Percentiles rank a stretch among this genome's conserved stretches.
Evolutionary conservation across 192 early-diverging fungal species (phyloP).

Genomic region (Umbelopsis sp.): DNA sequence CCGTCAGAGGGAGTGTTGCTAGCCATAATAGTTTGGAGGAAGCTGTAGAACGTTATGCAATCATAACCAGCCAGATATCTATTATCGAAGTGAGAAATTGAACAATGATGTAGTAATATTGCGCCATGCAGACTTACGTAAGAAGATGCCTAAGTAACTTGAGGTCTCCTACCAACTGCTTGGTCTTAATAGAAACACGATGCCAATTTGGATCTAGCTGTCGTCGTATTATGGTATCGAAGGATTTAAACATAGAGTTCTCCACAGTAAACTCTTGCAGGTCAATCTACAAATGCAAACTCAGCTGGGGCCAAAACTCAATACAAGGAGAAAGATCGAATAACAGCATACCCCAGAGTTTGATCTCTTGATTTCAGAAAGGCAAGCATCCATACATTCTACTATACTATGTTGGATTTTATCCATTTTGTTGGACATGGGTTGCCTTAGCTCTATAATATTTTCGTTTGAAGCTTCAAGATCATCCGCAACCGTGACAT

Average conservation of each 20-base stretch:
- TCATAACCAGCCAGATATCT: slow-evolving; percentile 87
- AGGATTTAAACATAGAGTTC: slow-evolving; percentile 82
- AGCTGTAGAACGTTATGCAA: slow-evolving; percentile 83
- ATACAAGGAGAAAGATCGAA: too few species aligned
- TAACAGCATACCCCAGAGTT: slow-evolving; percentile 50
- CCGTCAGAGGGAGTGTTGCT: slow-evolving; percentile 48
- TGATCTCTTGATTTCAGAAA: slow-evolving; percentile 74
- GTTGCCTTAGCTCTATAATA: slow-evolving; percentile 76
- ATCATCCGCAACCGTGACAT: slow-evolving; percentile 59
- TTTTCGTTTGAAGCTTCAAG: slow-evolving; percentile 55
- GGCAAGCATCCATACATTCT: slow-evolving; percentile 80
- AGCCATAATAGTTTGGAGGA: slow-evolving; percentile 82
- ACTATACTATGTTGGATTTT: slow-evolving; percentile 80
- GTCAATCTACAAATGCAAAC: slow-evolving; percentile 55
- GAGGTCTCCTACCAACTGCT: slow-evolving; percentile 77
- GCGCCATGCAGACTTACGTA: slow-evolving; percentile 30
- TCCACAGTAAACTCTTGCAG: slow-evolving; percentile 83
- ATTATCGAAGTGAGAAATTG: not conserved
- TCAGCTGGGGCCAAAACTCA: not conserved
- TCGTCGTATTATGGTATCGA: slow-evolving; percentile 74
- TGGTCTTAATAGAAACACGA: slow-evolving; percentile 67
- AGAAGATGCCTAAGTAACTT: slow-evolving; percentile 71
- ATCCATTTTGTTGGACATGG: slow-evolving; percentile 80
- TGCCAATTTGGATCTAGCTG: slow-evolving; percentile 92
- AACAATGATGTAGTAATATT: not conserved